A percentile compares a stretch with the other conserved stretches of the same genome.
Conservation (phyloP, 305 asterid genomes). For the Fraxinus greggii region DNA sequence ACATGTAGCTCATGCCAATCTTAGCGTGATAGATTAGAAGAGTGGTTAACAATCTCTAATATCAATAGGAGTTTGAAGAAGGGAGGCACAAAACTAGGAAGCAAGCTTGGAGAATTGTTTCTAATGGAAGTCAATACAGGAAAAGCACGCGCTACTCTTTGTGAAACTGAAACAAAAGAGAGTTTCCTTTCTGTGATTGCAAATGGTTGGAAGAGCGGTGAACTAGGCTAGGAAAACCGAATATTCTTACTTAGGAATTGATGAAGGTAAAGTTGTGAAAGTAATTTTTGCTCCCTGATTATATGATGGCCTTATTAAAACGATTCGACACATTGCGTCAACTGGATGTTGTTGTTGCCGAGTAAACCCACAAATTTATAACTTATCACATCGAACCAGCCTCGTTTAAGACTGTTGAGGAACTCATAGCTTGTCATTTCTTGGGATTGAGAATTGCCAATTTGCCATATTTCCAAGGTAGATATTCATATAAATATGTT, state of each 20-base stretch:
- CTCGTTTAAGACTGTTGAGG: neutral
- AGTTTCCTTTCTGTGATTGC: neutral
- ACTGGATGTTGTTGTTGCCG: neutral
- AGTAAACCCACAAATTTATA: neutral
- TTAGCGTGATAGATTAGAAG: neutral
- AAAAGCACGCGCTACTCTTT: neutral
- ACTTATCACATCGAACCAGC: neutral
- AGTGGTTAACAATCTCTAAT: neutral
- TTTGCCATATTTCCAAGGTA: neutral
- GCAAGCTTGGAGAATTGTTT: neutral
- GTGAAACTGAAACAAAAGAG: neutral
- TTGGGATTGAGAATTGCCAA: neutral
- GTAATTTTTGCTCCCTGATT: neutral
- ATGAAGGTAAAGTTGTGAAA: neutral
- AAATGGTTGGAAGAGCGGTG: neutral
- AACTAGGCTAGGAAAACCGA: neutral
- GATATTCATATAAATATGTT: neutral
- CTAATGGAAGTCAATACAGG: neutral
- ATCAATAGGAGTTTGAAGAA: neutral
- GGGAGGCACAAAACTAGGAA: neutral
- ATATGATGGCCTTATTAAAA: no score
- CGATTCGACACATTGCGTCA: no score
- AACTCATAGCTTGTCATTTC: neutral
- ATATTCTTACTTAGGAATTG: neutral
- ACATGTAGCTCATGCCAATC: neutral